phyloP scores from a whole-genome alignment of 2,329 filamentous ascomycete species.

The Hirsutella rhossiliensis region DNA sequence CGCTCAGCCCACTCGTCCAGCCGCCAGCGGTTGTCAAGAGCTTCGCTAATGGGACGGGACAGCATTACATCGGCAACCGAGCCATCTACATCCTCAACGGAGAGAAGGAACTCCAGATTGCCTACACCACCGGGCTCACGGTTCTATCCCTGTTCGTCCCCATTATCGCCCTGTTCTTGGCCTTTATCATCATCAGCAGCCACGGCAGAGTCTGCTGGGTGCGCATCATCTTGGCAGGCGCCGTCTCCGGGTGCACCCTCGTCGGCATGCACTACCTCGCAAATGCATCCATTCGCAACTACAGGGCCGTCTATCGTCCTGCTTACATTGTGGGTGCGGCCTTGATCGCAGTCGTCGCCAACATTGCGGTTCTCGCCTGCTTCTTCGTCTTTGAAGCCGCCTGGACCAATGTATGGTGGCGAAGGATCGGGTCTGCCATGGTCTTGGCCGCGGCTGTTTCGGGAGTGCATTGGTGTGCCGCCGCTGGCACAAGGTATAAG shows the following conservation, averaged over 20 bases:
- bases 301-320: conserved; percentile 46
- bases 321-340: conserved; percentile 54
- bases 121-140: conserved; percentile 60
- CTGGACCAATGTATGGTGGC: conserved; percentile 72
- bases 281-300: conserved; percentile 72
- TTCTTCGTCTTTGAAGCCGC: conserved; percentile 66
- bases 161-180: conserved; percentile 57
- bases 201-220: conserved; percentile 42
- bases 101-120: conserved; percentile 50
- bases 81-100: conserved; percentile 60
- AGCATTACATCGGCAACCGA: conserved; percentile 55
- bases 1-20: conserved; percentile 3
- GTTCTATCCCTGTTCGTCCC: conserved; percentile 68
- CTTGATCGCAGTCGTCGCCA: conserved; percentile 59
- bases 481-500: conserved; percentile 55
- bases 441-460: conserved; percentile 63
- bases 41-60: neutral
- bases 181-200: conserved; percentile 57
- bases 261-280: conserved; percentile 80
- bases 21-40: neutral
- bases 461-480: conserved; percentile 77
- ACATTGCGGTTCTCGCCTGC: conserved; percentile 52
- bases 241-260: conserved; percentile 59
- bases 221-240: conserved; percentile 50
- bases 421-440: conserved; percentile 51